phyloP scores from a whole-genome alignment of 768 basidiomycete species.

The Boletus vinaceobasis region DNA sequence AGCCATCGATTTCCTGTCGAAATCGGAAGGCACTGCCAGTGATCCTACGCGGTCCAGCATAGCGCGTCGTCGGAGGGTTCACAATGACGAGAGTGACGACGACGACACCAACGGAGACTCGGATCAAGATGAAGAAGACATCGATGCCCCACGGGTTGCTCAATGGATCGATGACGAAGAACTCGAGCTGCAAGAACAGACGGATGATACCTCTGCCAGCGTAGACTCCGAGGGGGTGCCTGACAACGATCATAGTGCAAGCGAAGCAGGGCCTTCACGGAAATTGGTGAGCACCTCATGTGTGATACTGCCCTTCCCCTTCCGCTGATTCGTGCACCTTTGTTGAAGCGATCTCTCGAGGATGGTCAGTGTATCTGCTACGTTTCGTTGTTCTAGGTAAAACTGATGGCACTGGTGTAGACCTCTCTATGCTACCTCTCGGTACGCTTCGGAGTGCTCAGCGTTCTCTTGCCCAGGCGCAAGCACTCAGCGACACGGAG shows the following conservation, averaged over 20 bases:
- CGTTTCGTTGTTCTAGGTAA: background rate
- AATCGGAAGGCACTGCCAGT: constrained; percentile 1
- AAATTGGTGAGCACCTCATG: constrained; percentile 12
- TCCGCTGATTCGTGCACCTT: background rate
- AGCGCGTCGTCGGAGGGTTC: background rate
- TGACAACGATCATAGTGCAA: background rate
- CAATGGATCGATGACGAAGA: constrained; percentile 58
- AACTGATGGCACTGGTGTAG: constrained; percentile 32
- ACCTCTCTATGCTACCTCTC: constrained; percentile 58
- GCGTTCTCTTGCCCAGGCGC: constrained; percentile 43
- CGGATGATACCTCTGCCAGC: constrained; percentile 4
- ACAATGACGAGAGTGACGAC: constrained; percentile 26
- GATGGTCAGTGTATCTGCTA: constrained; percentile 16
- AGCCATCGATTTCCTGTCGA: constrained; percentile 15
- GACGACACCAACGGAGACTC: constrained; percentile 27
- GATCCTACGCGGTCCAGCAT: background rate
- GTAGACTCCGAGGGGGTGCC: constrained; percentile 12
- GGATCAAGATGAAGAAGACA: background rate
- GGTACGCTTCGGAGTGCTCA: constrained; percentile 67
- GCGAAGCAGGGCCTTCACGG: constrained; percentile 9
- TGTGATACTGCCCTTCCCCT: background rate
- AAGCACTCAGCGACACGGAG: constrained; percentile 39
- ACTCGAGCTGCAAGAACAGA: constrained; percentile 24
- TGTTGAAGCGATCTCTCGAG: constrained; percentile 27
- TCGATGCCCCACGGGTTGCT: constrained; percentile 53